These are phyloP conservation scores for Schizochytrium sp. DNA, from an alignment of 108 stramenopile species.

Conservation along the genomic window DNA sequence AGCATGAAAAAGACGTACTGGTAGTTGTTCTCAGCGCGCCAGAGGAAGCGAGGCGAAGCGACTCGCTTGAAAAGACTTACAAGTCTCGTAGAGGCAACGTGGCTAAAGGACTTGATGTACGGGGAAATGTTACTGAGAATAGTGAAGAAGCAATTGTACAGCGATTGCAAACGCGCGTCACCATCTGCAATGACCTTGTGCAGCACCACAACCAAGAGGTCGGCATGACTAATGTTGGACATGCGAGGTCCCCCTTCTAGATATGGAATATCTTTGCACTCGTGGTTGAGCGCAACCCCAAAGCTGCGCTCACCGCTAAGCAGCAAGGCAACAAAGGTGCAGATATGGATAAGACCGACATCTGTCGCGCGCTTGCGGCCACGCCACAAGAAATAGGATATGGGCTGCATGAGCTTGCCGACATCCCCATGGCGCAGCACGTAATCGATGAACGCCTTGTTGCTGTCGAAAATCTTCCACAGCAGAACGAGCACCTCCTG, in stretches of 20 bases:
- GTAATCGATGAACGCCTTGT: constrained; percentile 73
- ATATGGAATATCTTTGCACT: constrained; percentile 60
- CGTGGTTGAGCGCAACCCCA: constrained; percentile 76
- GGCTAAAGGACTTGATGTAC: constrained; percentile 70
- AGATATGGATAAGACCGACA: constrained; percentile 87
- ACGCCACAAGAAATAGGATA: constrained; percentile 83
- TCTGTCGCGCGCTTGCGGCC: constrained; percentile 68
- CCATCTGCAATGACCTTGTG: constrained; percentile 89
- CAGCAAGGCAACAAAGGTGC: constrained; percentile 87
- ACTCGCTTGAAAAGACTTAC: constrained; percentile 88
- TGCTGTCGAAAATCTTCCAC: constrained; percentile 93
- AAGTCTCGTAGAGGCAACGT: constrained; percentile 76
- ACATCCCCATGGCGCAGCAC: constrained; percentile 37
- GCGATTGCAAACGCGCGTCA: constrained; percentile 65
- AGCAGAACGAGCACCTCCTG: constrained; percentile 88
- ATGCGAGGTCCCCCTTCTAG: constrained; percentile 64
- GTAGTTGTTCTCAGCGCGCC: constrained; percentile 66
- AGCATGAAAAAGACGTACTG: constrained; percentile 75
- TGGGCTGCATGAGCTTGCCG: constrained; percentile 72
- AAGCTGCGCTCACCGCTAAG: constrained; percentile 84
- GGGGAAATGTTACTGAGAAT: constrained; percentile 89
- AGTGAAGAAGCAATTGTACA: constrained; percentile 90
- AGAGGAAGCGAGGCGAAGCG: constrained; percentile 75
- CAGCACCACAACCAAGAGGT: constrained; percentile 79
- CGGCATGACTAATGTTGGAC: constrained; percentile 79